Percentiles rank a stretch among this genome's conserved stretches.
These are phyloP conservation scores for Trichophyton equinum DNA, from an alignment of 2,329 filamentous ascomycete species.

Conservation along the genomic window DNA sequence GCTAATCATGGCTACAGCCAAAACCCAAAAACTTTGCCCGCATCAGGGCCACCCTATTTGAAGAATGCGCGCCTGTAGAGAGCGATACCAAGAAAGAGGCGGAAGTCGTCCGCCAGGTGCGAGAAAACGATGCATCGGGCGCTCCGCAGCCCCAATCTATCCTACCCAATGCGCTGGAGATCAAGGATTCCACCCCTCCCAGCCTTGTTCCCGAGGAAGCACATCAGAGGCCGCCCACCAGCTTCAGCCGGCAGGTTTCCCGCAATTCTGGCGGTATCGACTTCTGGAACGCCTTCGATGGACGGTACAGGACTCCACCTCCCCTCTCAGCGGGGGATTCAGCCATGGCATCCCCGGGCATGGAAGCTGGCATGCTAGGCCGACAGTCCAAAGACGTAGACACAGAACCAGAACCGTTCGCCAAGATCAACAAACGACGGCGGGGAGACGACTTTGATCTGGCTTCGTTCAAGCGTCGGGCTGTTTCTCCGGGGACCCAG, in stretches of 20 bases:
- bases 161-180: neutral
- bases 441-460: slow-evolving; percentile 82
- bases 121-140: slow-evolving; percentile 67
- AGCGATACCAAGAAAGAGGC: slow-evolving; percentile 82
- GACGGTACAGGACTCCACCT: slow-evolving; percentile 53
- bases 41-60: slow-evolving; percentile 75
- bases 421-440: slow-evolving; percentile 47
- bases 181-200: slow-evolving; percentile 6
- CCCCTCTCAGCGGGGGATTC: slow-evolving; percentile 30
- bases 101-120: slow-evolving; percentile 88
- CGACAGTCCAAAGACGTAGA: slow-evolving; percentile 12
- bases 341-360: slow-evolving; percentile 18
- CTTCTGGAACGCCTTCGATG: slow-evolving; percentile 72
- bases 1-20: slow-evolving; percentile 46
- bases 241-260: slow-evolving; percentile 62
- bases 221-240: slow-evolving; percentile 37
- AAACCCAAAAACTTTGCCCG: slow-evolving; percentile 94
- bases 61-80: slow-evolving; percentile 79
- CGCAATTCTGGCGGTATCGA: slow-evolving; percentile 58
- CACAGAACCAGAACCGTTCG: neutral
- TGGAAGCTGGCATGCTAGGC: slow-evolving; percentile 14
- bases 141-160: slow-evolving; percentile 34
- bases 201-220: slow-evolving; percentile 12
- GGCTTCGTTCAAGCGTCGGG: slow-evolving; percentile 75
- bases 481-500: slow-evolving; percentile 87